Percentiles rank a stretch among this genome's conserved stretches.
Conservation (phyloP, 164 flowering plant species). For the Macadamia integrifolia region DNA sequence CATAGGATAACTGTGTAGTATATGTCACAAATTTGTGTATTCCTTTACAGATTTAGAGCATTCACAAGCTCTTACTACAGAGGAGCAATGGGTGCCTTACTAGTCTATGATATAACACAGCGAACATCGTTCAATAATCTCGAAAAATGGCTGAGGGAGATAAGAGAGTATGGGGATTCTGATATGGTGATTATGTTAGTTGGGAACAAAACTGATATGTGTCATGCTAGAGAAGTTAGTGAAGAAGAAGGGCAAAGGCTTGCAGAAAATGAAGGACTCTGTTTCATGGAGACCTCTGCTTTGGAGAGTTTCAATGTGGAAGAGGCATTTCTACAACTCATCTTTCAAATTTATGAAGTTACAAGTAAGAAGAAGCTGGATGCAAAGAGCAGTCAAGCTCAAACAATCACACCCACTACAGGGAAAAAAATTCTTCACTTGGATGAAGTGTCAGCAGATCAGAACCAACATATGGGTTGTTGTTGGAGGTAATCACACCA, state of each 20-base stretch:
- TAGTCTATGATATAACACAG: conserved; percentile 74
- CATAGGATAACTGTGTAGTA: no score
- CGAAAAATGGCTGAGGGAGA: conserved; percentile 62
- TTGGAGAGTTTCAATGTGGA: conserved; percentile 55
- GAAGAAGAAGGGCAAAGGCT: conserved; percentile 49
- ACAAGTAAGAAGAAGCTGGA: conserved; percentile 43
- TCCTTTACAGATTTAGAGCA: conserved; percentile 54
- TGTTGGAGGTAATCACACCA: conserved; percentile 6
- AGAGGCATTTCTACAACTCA: conserved; percentile 59
- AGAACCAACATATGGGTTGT: conserved; percentile 3
- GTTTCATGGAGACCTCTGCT: conserved; percentile 69
- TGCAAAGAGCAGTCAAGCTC: conserved; percentile 21
- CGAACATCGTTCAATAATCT: conserved; percentile 45
- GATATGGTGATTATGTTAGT: conserved; percentile 66
- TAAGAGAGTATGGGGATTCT: conserved; percentile 38
- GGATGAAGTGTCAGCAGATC: conserved; percentile 19
- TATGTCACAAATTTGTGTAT: no score
- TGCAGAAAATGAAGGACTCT: conserved; percentile 55
- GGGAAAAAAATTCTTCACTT: conserved; percentile 14
- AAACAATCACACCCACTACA: background rate
- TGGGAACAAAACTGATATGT: conserved; percentile 68
- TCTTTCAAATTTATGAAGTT: conserved; percentile 43
- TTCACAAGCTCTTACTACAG: conserved; percentile 86
- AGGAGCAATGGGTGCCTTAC: conserved; percentile 72
- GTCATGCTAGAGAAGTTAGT: conserved; percentile 36